Evolutionary conservation across 1,139 yeast genomes (phyloP).

Genomic region (Suhomyces chickasaworum): DNA sequence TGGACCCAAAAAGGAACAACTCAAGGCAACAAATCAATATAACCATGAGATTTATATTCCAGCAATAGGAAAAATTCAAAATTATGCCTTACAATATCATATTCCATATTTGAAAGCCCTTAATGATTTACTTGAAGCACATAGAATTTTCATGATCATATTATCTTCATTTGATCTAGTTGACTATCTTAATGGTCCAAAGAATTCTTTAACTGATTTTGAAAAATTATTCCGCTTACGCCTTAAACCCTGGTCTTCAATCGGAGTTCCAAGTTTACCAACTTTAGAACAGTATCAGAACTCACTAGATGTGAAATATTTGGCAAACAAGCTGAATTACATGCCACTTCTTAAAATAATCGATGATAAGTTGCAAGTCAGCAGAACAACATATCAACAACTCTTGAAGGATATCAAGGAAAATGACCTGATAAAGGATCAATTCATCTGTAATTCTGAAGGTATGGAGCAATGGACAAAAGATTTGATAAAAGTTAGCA

Average conservation of each 20-base stretch:
- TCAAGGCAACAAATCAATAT: slow-evolving; percentile 26
- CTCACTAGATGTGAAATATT: slow-evolving; percentile 19
- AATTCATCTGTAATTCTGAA: slow-evolving; percentile 21
- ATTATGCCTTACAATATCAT: slow-evolving; percentile 22
- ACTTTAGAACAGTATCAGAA: slow-evolving; percentile 38
- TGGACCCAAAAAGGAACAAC: slow-evolving; percentile 42
- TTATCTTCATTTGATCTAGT: slow-evolving; percentile 28
- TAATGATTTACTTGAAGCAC: slow-evolving; percentile 32
- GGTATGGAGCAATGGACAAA: slow-evolving; percentile 26
- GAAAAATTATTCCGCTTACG: slow-evolving; percentile 64
- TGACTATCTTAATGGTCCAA: slow-evolving; percentile 38
- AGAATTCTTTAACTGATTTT: slow-evolving; percentile 41
- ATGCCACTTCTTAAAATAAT: slow-evolving; percentile 13
- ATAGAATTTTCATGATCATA: slow-evolving; percentile 25
- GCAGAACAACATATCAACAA: slow-evolving; percentile 13
- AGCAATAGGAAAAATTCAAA: slow-evolving; percentile 22
- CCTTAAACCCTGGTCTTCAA: slow-evolving; percentile 79
- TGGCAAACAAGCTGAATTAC: slow-evolving; percentile 11
- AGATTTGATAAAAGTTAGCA: slow-evolving; percentile 30
- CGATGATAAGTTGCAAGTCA: slow-evolving; percentile 15
- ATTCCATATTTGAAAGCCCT: slow-evolving; percentile 26
- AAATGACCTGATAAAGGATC: slow-evolving; percentile 18
- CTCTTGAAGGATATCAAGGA: slow-evolving; percentile 13
- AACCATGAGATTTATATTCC: slow-evolving; percentile 29
- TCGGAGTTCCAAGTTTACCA: slow-evolving; percentile 77